A percentile compares a stretch with the other conserved stretches of the same genome.
phyloP scores from a whole-genome alignment of 345 rosid genomes.

The Leavenworthia alabamica region DNA sequence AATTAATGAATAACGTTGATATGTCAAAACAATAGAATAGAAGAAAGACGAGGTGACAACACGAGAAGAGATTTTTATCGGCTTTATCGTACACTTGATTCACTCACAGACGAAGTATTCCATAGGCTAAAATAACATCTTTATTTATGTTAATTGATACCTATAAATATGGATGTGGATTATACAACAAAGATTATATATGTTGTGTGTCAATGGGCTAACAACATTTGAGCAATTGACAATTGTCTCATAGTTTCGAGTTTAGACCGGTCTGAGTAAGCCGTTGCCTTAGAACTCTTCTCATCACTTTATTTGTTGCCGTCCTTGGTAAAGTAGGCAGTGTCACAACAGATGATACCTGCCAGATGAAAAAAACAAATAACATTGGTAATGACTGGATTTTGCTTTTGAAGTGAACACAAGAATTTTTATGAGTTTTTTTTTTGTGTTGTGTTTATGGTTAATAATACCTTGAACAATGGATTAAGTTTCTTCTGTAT shows the following conservation, averaged over 20 bases:
- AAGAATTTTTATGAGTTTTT: not conserved
- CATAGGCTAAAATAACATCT: not conserved
- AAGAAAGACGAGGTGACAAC: too few relatives aligned
- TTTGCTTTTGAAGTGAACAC: not conserved
- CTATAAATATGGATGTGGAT: not conserved
- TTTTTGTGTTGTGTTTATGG: not conserved
- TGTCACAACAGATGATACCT: conserved; percentile 75
- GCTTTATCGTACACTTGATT: too few relatives aligned
- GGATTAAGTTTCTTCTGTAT: conserved; percentile 87
- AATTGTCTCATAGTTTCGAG: conserved; percentile 48
- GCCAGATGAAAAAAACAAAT: conserved; percentile 1
- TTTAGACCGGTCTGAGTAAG: conserved; percentile 40
- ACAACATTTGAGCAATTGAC: not conserved
- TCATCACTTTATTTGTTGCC: too few relatives aligned
- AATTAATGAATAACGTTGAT: too few relatives aligned
- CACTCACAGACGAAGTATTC: too few relatives aligned
- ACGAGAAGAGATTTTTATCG: too few relatives aligned
- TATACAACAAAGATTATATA: conserved; percentile 7
- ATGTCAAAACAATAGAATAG: too few relatives aligned
- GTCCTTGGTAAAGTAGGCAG: too few relatives aligned
- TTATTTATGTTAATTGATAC: not conserved
- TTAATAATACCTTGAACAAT: conserved; percentile 68
- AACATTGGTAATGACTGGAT: not conserved
- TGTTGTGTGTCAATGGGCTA: not conserved
- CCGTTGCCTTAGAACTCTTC: too few relatives aligned